Conservation (phyloP, 176 grass and related monocot species). For the Poa pratensis region DNA sequence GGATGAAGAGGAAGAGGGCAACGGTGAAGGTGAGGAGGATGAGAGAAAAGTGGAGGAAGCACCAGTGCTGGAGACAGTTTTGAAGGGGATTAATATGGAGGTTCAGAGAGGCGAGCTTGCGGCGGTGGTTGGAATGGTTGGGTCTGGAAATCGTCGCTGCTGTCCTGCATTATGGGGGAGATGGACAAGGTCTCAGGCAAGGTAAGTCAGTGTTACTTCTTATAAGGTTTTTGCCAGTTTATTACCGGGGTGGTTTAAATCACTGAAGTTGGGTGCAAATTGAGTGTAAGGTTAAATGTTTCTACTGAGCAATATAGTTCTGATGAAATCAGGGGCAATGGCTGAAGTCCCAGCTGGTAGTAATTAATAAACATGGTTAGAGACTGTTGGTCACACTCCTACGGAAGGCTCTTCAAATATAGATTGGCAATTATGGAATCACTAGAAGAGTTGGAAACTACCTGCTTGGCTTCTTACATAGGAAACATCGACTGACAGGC, state of each 20-base stretch:
- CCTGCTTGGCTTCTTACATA: background rate
- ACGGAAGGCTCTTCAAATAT: background rate
- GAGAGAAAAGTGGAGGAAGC: slow-evolving; percentile 25
- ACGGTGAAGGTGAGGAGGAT: background rate
- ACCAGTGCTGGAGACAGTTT: slow-evolving; percentile 42
- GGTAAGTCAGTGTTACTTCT: slow-evolving; percentile 34
- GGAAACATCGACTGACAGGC: background rate
- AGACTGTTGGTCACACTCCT: background rate
- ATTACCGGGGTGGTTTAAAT: background rate
- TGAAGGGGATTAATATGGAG: slow-evolving; percentile 55
- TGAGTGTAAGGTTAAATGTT: background rate
- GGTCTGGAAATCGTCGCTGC: slow-evolving; percentile 73
- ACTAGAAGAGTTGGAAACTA: background rate
- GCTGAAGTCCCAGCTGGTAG: background rate
- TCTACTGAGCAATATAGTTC: background rate
- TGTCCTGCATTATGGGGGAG: slow-evolving; percentile 72
- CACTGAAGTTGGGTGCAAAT: background rate
- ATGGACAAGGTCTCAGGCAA: slow-evolving; percentile 68
- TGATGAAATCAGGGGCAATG: background rate
- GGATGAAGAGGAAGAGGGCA: background rate
- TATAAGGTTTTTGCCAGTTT: background rate
- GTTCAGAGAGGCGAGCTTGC: slow-evolving; percentile 49
- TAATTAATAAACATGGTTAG: background rate
- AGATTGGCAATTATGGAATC: background rate
- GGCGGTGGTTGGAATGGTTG: slow-evolving; percentile 65